A percentile compares a stretch with the other conserved stretches of the same genome.
Evolutionary conservation across 371 early-diverging fungal species (phyloP).

Genomic region (Mucor racemosus): DNA sequence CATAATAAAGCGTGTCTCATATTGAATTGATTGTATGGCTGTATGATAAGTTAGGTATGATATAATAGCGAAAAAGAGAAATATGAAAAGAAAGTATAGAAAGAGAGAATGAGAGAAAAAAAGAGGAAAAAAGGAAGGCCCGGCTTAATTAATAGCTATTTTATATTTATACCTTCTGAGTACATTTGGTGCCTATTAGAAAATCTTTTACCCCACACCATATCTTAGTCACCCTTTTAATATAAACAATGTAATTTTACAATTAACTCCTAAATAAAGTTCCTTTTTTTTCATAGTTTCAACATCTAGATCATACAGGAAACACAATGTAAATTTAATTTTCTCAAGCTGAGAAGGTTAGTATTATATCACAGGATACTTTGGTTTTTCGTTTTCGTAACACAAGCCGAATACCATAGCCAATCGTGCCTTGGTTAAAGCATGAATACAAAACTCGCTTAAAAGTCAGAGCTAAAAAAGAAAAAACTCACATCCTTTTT

Average conservation of each 20-base stretch:
- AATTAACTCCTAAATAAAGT: not conserved
- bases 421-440: not conserved
- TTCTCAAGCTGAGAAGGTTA: conserved; percentile 1
- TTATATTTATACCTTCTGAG: conserved; percentile 1
- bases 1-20: conserved; percentile 19
- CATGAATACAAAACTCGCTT: conserved; percentile 1
- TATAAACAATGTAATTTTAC: not conserved
- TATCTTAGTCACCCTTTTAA: not conserved
- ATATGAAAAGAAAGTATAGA: not conserved
- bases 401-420: not conserved
- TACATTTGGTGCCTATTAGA: not conserved
- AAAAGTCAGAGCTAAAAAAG: not conserved
- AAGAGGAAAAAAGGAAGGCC: not conserved
- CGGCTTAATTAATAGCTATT: not conserved
- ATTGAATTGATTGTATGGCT: not conserved
- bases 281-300: not conserved
- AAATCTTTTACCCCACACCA: not conserved
- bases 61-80: not conserved
- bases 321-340: not conserved
- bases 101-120: not conserved
- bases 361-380: not conserved
- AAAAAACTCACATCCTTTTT: not conserved
- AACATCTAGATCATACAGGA: not conserved
- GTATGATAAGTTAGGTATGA: not conserved
- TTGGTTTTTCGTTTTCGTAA: not conserved